Conservation (phyloP, 1,284 basidiomycete species). For the Somion occarium region DNA sequence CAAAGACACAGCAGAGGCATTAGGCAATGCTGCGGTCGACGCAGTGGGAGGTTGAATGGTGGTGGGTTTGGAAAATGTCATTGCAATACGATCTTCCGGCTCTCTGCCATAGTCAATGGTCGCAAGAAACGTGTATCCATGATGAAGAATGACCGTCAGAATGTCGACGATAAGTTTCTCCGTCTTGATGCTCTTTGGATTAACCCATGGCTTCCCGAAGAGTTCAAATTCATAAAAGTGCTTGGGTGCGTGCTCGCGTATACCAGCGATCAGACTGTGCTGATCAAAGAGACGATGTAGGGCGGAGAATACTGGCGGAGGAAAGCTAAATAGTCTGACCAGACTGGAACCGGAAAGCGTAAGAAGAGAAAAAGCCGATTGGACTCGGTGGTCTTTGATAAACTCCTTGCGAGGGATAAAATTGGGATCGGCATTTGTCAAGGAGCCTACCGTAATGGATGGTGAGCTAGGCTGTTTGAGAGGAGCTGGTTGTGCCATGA, state of each 20-base stretch:
- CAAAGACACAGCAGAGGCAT: constrained; percentile 19
- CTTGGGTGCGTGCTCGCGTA: constrained; percentile 52
- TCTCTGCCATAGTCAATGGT: constrained; percentile 75
- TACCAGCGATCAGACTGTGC: constrained; percentile 36
- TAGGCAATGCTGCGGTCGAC: constrained; percentile 18
- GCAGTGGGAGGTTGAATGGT: constrained; percentile 29
- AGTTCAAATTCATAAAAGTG: constrained; percentile 63
- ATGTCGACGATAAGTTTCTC: constrained; percentile 69
- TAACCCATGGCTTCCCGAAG: constrained; percentile 67
- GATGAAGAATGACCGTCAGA: constrained; percentile 54
- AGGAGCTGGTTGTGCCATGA: constrained; percentile 15
- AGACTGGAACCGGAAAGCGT: constrained; percentile 58
- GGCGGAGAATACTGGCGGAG: constrained; percentile 41
- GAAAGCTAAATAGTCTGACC: constrained; percentile 67
- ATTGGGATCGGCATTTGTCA: constrained; percentile 20
- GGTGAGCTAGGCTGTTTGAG: constrained; percentile 21
- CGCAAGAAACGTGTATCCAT: constrained; percentile 61
- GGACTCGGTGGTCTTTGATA: constrained; percentile 47
- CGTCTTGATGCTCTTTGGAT: constrained; percentile 55
- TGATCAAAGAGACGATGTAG: constrained; percentile 53
- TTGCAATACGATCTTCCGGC: constrained; percentile 62
- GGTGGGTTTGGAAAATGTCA: constrained; percentile 57
- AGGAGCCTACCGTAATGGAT: background rate
- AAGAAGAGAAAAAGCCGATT: constrained; percentile 62
- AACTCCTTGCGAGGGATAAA: constrained; percentile 71